Percentiles rank a stretch among this genome's conserved stretches.
Evolutionary conservation across 805 yeast species (phyloP).

Genomic region (Blastobotrys parvus): DNA sequence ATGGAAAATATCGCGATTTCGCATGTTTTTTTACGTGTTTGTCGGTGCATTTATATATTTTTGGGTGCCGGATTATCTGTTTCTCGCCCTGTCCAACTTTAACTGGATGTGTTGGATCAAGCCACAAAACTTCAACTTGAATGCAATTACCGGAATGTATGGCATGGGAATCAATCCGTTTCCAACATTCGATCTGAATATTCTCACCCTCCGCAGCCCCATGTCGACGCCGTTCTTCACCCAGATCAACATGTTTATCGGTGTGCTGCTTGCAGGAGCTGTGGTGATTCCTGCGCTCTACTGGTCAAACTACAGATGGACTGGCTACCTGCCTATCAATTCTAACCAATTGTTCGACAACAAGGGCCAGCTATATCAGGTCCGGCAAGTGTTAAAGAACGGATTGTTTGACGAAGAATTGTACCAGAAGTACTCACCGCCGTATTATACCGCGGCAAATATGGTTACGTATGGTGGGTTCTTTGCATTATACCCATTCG

Average conservation of each 20-base stretch:
- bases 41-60: conserved; percentile 38
- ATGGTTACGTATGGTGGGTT: conserved; percentile 41
- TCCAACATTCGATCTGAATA: conserved; percentile 35
- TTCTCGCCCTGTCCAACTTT: conserved; percentile 49
- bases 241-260: conserved; percentile 26
- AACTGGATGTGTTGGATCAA: conserved; percentile 56
- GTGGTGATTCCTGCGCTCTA: conserved; percentile 43
- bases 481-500: conserved; percentile 47
- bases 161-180: conserved; percentile 36
- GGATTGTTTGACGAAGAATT: conserved; percentile 33
- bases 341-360: conserved; percentile 47
- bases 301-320: conserved; percentile 48
- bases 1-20: conserved; percentile 48
- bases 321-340: conserved; percentile 53
- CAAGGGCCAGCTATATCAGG: conserved; percentile 40
- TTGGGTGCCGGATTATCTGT: conserved; percentile 56
- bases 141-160: conserved; percentile 37
- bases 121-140: conserved; percentile 43
- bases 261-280: conserved; percentile 37
- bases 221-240: conserved; percentile 40
- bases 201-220: conserved; percentile 22
- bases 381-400: conserved; percentile 36
- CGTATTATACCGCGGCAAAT: conserved; percentile 48
- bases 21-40: conserved; percentile 35
- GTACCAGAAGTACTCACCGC: conserved; percentile 55